Evolutionary conservation across 768 basidiomycete species (phyloP).

Genomic region (Russula sp.): DNA sequence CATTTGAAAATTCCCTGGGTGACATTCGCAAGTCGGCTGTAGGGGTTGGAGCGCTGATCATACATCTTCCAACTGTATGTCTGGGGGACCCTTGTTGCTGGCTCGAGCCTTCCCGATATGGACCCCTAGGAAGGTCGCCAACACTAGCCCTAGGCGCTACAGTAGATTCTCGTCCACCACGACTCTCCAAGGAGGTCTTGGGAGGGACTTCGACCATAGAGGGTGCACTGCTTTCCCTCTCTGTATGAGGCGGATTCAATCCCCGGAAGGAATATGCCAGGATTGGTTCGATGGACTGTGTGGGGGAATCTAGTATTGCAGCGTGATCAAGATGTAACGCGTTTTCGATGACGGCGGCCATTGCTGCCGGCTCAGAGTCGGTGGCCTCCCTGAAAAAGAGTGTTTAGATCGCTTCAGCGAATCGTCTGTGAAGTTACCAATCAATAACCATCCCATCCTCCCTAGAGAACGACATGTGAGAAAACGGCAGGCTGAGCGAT

Average conservation of each 20-base stretch:
- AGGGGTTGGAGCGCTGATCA: background rate
- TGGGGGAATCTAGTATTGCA: background rate
- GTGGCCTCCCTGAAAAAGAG: background rate
- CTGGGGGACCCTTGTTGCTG: background rate
- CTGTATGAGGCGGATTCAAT: background rate
- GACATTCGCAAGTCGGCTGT: background rate
- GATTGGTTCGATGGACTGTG: background rate
- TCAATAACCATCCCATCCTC: constrained; percentile 24
- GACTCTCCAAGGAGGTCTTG: no score
- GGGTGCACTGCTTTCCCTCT: background rate
- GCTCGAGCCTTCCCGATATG: background rate
- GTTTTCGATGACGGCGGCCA: constrained; percentile 12
- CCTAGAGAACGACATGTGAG: background rate
- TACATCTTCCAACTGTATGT: background rate
- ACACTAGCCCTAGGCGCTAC: background rate
- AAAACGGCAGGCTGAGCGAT: background rate
- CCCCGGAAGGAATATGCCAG: background rate
- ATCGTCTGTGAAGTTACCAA: constrained; percentile 7
- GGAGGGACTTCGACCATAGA: background rate
- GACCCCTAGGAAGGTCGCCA: background rate
- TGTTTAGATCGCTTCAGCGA: background rate
- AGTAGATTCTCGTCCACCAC: background rate
- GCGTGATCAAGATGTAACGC: background rate
- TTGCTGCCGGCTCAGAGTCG: background rate
- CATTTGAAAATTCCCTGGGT: background rate